Conservation (phyloP, 495 filamentous ascomycete species). For the Amphirosellinia nigrospora region DNA sequence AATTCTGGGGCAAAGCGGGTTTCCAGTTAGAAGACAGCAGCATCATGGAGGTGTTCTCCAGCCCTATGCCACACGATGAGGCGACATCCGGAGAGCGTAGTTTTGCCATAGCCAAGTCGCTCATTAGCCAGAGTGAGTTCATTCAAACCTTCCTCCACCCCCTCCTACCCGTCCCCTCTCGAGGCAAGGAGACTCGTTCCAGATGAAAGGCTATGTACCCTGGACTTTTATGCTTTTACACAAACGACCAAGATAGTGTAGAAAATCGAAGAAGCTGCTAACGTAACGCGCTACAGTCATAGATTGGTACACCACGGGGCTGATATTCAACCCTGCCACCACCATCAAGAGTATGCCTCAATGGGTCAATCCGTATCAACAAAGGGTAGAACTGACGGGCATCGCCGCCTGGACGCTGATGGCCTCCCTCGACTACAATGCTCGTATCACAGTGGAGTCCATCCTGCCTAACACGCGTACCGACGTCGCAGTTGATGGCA, state of each 20-base stretch:
- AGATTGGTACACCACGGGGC: constrained; percentile 1
- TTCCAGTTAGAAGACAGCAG: not conserved
- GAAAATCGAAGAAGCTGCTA: not conserved
- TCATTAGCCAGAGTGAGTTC: constrained; percentile 23
- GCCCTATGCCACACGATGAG: constrained; percentile 32
- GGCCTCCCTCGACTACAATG: constrained; percentile 34
- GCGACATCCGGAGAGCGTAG: constrained; percentile 36
- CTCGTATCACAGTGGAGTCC: constrained; percentile 36
- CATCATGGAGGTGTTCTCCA: not conserved
- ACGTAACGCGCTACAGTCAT: constrained; percentile 9
- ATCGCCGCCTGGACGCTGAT: constrained; percentile 41
- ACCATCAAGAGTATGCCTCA: constrained; percentile 21
- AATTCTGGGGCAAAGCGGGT: constrained; percentile 15
- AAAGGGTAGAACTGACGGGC: constrained; percentile 37
- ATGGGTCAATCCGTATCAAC: constrained; percentile 35
- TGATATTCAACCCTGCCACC: not conserved
- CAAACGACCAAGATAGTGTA: not conserved
- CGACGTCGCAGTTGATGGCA: constrained; percentile 31
- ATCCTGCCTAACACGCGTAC: constrained; percentile 18
- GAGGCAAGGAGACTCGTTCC: not conserved
- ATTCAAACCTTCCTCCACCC: not conserved
- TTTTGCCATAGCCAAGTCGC: constrained; percentile 29
- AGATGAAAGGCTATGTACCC: not conserved
- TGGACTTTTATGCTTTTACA: not conserved
- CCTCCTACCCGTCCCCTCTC: not conserved